Conservation (phyloP, 116 monocot genomes). For the Iris pallida region DNA sequence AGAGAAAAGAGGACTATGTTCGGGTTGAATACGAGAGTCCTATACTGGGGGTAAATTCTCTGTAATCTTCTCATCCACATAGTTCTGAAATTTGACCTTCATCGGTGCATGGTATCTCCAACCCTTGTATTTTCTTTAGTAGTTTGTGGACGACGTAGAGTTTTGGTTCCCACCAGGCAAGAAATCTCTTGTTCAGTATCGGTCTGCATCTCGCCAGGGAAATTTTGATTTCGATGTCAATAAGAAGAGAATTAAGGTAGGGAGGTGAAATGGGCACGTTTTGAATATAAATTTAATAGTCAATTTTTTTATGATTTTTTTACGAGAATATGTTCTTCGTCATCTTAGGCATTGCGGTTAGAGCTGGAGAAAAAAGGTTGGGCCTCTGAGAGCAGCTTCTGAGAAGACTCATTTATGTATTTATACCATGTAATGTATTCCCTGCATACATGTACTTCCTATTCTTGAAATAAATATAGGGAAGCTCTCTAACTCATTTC, state of each 20-base stretch:
- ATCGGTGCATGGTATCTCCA: too few species aligned
- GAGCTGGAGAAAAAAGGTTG: conserved; percentile 68
- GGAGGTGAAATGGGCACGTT: background rate
- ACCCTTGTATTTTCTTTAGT: background rate
- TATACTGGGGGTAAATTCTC: conserved; percentile 73
- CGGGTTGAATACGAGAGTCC: conserved; percentile 75
- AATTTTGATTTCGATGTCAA: conserved; percentile 55
- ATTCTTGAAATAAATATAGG: too few species aligned
- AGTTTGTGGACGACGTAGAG: conserved; percentile 81
- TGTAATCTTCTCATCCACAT: background rate
- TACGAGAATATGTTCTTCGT: background rate
- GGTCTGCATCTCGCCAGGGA: conserved; percentile 60
- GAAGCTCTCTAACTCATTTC: too few species aligned
- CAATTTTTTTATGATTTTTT: background rate
- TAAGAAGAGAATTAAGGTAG: conserved; percentile 67
- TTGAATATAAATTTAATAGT: too few species aligned
- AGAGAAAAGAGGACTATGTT: conserved; percentile 58
- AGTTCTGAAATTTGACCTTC: too few species aligned
- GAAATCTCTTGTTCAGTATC: conserved; percentile 56
- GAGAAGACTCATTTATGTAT: background rate
- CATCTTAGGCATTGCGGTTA: conserved; percentile 37
- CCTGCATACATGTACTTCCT: too few species aligned
- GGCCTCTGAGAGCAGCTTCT: conserved; percentile 46
- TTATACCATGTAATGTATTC: too few species aligned
- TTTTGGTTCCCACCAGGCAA: conserved; percentile 74